Base-by-base conservation (phyloP, 139 green algal species). In the Haematococcus lacustris region DNA sequence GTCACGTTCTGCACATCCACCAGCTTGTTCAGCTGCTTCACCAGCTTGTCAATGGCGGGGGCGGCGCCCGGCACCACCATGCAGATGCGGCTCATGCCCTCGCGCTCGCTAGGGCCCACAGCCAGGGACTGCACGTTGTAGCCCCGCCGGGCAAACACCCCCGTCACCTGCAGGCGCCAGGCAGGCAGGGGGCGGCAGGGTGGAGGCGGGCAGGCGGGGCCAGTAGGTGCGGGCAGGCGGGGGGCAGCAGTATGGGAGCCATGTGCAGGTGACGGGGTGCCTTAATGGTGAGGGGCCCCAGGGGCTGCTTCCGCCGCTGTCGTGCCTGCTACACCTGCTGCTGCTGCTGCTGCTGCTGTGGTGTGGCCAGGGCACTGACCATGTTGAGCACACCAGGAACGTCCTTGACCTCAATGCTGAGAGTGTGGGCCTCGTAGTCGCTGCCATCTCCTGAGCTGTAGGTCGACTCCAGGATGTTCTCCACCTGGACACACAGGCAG, bases 121-220 rank as follows among this genome's bases (percentile, higher is more conserved):
- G 94, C 95, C 68, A 99, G 81, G 6, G 80, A 90, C 85, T 99
- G 94, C 37, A 99, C 81, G 82, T 98, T 99, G 89, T 98, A 99
- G 41, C 95, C 94, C n/a, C 95, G 88, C 38, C 95, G 85, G 2
- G 95, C 88, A 78, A 99, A 91, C 40, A 99, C 91, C 39, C 88
- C 87, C 0, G 95, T 99, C 47, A 98, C 91, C 86, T 94, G 84
- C 37, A 73, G 1, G 41, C n/a, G n/a, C n/a, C n/a, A n/a, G n/a
- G n/a, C n/a, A n/a, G n/a, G n/a, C n/a, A n/a, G n/a, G n/a, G n/a
- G n/a, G n/a, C n/a, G n/a, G n/a, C n/a, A n/a, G n/a, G n/a, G n/a
- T n/a, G n/a, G n/a, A n/a, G n/a, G n/a, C n/a, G n/a, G n/a, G n/a
- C n/a, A n/a, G n/a, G n/a, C n/a, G n/a, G n/a, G n/a, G n/a, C n/a